Conservation (phyloP, 2,329 filamentous ascomycete species). For the Arthrobotrys conoides region DNA sequence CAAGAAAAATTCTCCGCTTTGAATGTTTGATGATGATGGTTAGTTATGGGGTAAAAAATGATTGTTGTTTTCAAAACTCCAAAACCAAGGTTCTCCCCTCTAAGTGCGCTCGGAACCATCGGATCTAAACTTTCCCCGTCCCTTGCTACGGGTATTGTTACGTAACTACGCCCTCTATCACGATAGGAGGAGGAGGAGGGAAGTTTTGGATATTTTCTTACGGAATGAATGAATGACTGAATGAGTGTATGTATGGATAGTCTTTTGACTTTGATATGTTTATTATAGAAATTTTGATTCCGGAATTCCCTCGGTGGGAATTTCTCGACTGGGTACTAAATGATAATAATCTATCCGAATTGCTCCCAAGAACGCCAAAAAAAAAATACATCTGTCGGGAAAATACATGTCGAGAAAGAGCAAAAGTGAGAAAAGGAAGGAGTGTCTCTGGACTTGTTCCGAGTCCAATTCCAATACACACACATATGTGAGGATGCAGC, state of each 20-base stretch:
- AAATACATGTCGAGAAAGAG: not conserved
- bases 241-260: too few species aligned
- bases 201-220: not conserved
- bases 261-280: not conserved
- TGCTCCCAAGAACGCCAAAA: slow-evolving; percentile 22
- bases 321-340: slow-evolving; percentile 8
- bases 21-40: slow-evolving; percentile 3
- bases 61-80: not conserved
- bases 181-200: not conserved
- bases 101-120: not conserved
- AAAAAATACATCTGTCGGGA: slow-evolving; percentile 10
- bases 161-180: not conserved
- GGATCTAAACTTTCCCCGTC: not conserved
- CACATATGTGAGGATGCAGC: not conserved
- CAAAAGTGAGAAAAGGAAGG: not conserved
- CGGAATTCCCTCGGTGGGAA: slow-evolving; percentile 1
- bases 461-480: not conserved
- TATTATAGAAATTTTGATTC: slow-evolving; percentile 21
- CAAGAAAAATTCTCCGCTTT: slow-evolving; percentile 11
- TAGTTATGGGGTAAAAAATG: too few species aligned
- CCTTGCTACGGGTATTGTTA: slow-evolving; percentile 10
- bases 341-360: slow-evolving; percentile 14
- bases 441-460: slow-evolving; percentile 1
- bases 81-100: not conserved
- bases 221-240: too few species aligned